Evolutionary conservation across 1,284 basidiomycete genomes (phyloP).

Genomic region (Neotropicomus parvogracilis): DNA sequence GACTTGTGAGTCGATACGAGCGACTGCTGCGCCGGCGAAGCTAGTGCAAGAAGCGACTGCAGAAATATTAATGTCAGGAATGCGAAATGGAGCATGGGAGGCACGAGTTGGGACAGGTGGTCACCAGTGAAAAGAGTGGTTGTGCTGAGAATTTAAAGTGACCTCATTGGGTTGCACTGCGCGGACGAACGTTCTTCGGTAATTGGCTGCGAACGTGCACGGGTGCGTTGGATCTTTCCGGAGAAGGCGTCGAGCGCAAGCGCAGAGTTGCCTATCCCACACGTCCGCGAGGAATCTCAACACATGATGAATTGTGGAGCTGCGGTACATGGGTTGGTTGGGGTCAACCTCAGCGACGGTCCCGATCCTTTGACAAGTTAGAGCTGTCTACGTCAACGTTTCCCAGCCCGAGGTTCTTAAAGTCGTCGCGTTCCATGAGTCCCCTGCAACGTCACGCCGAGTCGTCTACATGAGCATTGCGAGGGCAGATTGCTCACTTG

Average conservation of each 20-base stretch:
- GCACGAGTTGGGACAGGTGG: neutral
- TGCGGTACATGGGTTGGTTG: conserved; percentile 2
- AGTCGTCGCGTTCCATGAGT: conserved; percentile 86
- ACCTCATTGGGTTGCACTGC: conserved; percentile 15
- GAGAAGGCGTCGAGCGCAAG: neutral
- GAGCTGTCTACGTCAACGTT: conserved; percentile 37
- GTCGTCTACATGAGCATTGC: neutral
- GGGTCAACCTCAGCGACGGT: conserved; percentile 9
- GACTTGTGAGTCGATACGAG: conserved; percentile 20
- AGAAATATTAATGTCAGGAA: conserved; percentile 7
- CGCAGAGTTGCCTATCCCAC: neutral
- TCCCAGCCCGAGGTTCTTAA: conserved; percentile 80
- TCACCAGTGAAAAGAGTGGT: neutral
- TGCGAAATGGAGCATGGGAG: conserved; percentile 17
- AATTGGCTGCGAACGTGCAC: conserved; percentile 25
- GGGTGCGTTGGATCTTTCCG: neutral
- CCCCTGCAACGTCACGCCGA: conserved; percentile 48
- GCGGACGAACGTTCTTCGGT: conserved; percentile 27
- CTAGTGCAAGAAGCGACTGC: conserved; percentile 17
- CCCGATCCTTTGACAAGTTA: conserved; percentile 5
- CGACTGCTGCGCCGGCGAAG: conserved; percentile 30
- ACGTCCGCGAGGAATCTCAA: too few relatives aligned
- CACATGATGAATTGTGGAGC: too few relatives aligned
- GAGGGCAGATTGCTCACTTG: conserved; percentile 54
- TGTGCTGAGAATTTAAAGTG: neutral